Conservation (phyloP, 2,329 filamentous ascomycete genomes). For the Cladophialophora exuberans region DNA sequence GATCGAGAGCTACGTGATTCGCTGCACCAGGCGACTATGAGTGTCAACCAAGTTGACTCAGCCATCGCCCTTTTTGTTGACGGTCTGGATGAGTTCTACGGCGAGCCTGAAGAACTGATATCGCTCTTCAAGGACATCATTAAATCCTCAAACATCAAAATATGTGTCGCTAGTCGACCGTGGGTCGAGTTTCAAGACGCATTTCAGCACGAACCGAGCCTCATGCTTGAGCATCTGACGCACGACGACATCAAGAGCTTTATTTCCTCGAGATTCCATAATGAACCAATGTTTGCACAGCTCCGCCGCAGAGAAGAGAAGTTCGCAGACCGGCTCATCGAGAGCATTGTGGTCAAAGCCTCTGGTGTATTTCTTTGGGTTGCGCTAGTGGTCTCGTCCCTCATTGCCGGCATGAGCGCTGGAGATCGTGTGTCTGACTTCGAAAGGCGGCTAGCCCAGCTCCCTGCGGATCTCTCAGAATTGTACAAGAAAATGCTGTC, state of each 20-base stretch:
- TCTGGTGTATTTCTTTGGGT: slow-evolving; percentile 10
- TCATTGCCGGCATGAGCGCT: slow-evolving; percentile 1
- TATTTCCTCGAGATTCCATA: not conserved
- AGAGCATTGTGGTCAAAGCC: slow-evolving; percentile 7
- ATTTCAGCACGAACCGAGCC: slow-evolving; percentile 13
- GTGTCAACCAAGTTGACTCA: no score
- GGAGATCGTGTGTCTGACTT: slow-evolving; percentile 2
- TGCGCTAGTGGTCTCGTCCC: not conserved
- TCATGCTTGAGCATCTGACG: not conserved
- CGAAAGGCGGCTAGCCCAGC: not conserved
- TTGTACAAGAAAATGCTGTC: slow-evolving; percentile 21
- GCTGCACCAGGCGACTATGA: not conserved
- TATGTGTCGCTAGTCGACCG: not conserved
- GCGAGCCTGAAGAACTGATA: not conserved
- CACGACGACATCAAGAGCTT: not conserved
- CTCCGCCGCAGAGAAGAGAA: slow-evolving; percentile 6
- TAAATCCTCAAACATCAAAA: not conserved
- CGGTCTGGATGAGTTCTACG: not conserved
- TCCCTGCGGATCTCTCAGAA: slow-evolving; percentile 6
- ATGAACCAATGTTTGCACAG: not conserved
- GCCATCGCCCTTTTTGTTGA: not conserved
- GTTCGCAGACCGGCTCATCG: slow-evolving; percentile 13
- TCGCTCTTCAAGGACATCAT: not conserved
- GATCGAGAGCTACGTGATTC: not conserved
- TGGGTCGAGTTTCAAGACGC: not conserved